phyloP scores from a whole-genome alignment of 2,329 filamentous ascomycete species.

The Colletotrichum theobromicola region DNA sequence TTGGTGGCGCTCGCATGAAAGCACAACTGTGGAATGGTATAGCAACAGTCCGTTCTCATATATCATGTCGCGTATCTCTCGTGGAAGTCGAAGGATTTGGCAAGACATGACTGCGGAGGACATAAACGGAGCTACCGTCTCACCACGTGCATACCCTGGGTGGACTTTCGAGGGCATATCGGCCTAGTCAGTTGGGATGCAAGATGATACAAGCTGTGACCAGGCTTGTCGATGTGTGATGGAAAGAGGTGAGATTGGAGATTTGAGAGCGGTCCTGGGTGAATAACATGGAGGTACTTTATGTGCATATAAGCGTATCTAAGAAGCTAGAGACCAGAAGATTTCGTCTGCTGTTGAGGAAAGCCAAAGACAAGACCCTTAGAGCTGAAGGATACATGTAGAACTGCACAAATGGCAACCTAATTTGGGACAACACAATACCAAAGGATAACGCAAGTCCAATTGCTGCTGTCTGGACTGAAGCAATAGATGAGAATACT shows the following conservation, averaged over 20 bases:
- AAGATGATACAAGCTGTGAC: not conserved
- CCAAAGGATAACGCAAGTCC: accelerated
- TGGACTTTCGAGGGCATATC: not conserved
- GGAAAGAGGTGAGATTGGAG: accelerated
- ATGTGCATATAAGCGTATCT: no score
- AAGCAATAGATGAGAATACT: accelerated
- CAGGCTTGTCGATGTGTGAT: not conserved
- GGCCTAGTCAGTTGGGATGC: not conserved
- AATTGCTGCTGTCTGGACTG: not conserved
- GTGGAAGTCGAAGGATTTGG: not conserved
- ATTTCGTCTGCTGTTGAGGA: no score
- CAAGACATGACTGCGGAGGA: not conserved
- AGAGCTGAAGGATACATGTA: not conserved
- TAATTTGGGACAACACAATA: accelerated
- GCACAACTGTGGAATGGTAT: not conserved
- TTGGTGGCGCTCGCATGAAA: not conserved
- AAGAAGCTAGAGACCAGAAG: accelerated
- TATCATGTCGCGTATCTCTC: not conserved
- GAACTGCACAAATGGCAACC: not conserved
- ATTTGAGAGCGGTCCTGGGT: not conserved
- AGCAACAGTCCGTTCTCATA: not conserved
- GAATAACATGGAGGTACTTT: no score
- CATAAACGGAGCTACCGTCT: not conserved
- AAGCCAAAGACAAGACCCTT: not conserved
- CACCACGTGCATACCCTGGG: accelerated